Conservation (phyloP, 768 basidiomycete genomes). For the Tricholoma flavovirens region DNA sequence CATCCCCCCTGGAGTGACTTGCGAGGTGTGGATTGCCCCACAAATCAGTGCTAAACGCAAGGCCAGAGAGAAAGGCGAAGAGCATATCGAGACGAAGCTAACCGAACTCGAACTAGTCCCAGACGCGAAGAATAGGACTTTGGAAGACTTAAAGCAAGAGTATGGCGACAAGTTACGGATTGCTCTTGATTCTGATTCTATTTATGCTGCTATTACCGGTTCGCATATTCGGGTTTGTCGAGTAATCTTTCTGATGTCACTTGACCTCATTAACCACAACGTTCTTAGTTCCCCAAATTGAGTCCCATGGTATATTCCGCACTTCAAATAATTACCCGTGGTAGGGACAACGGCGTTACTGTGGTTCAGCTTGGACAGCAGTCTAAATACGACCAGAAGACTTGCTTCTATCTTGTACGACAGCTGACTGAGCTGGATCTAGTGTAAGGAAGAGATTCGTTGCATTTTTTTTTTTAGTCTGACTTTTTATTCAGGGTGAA, state of each 20-base stretch:
- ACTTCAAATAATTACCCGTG: conserved; percentile 80
- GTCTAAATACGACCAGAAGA: conserved; percentile 84
- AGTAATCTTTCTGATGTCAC: not conserved
- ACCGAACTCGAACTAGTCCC: conserved; percentile 47
- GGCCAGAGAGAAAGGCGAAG: conserved; percentile 52
- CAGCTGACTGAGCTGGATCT: conserved; percentile 69
- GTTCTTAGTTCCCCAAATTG: conserved; percentile 62
- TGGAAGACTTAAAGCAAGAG: conserved; percentile 51
- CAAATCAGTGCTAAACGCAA: conserved; percentile 65
- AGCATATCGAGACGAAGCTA: conserved; percentile 34
- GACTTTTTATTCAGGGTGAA: conserved; percentile 47
- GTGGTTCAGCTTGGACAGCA: conserved; percentile 72
- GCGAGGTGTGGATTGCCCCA: conserved; percentile 76
- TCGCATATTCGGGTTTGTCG: conserved; percentile 71
- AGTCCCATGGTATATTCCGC: conserved; percentile 82
- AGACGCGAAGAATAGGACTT: conserved; percentile 46
- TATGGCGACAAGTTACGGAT: conserved; percentile 66
- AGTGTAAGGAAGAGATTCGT: conserved; percentile 43
- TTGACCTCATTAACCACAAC: not conserved
- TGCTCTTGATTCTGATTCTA: conserved; percentile 68
- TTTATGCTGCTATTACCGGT: conserved; percentile 77
- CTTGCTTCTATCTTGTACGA: conserved; percentile 80
- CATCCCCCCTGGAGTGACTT: conserved; percentile 49
- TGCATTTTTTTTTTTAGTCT: not conserved
- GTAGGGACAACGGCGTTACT: conserved; percentile 70